Base-by-base conservation (phyloP, 345 rosid genomes). In the Eucalyptus polyanthemos region DNA sequence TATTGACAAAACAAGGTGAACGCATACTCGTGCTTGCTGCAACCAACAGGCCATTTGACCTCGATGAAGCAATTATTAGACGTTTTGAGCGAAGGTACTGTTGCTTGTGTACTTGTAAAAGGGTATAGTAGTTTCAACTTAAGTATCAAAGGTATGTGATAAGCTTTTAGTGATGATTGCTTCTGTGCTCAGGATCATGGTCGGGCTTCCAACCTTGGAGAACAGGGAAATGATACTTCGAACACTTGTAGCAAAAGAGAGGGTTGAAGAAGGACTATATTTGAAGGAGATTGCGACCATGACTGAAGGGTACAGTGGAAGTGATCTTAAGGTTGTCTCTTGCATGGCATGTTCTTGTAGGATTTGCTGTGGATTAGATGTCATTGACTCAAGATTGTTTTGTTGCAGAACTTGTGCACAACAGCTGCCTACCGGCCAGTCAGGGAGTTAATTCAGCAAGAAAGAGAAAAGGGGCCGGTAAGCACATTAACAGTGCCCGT, bases 21-120 rank as follows among this genome's bases (percentile, higher is more conserved):
- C 95, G 96, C 42, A 96, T 97, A 54, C 96, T 98, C 87, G 99
- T 98, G 86, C 99, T 97, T 91, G 99, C 98, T 56, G 99, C 99
- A 17, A 98, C 99, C 22, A 98, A 98, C 92, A 90, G 99, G 80
- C 99, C 99, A 27, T 97, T 98, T 88, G 99, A 98, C 92, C 98
- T 97, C 7, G 99, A 98, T 87, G 99, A 98, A 88, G 99, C 99
- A 31, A 95, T 98, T 65, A 97, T 97, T 87, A 94, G 99, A 91
- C 96, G 99, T 37, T 97, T 98, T 19, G 99, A 97, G 92, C 90
- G 99, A 89, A 95, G 99, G 99, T 97, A 93, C 5, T 53, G 25
- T 7, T 22, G 11, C 50, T 56, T 62, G 24, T 85, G 34, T 60
- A 11, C 50, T 29, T 10, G 42, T 89, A 44, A 50, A 65, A 34